Evolutionary conservation across 2,329 filamentous ascomycete genomes (phyloP).

Genomic region (Fusarium musae): DNA sequence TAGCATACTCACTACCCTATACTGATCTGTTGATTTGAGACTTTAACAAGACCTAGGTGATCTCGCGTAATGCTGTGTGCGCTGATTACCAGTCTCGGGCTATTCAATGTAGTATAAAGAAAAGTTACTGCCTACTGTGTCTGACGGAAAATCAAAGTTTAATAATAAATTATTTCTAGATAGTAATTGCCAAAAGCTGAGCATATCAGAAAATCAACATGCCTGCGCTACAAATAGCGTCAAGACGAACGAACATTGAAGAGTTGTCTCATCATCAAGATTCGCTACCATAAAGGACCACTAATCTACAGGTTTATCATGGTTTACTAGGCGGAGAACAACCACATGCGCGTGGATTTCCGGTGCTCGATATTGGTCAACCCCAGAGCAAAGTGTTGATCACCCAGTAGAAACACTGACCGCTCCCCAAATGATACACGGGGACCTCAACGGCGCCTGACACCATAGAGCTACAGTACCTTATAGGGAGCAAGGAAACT

Average conservation of each 20-base stretch:
- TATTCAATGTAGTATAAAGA: not conserved
- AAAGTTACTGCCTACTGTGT: not conserved
- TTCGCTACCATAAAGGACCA: not conserved
- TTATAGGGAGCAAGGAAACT: not conserved
- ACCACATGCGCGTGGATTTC: not conserved
- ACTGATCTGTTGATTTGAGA: not conserved
- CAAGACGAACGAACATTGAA: not conserved
- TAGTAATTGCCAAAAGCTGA: not conserved
- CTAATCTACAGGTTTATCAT: not conserved
- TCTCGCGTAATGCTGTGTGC: not conserved
- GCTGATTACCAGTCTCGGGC: not conserved
- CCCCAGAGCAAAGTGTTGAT: not conserved
- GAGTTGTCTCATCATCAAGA: not conserved
- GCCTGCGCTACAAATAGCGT: not conserved
- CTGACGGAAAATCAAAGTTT: not conserved
- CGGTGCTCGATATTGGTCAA: not conserved
- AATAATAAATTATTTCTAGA: not conserved
- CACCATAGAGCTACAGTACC: not conserved
- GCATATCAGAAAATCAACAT: not conserved
- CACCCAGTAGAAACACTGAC: slow-evolving; percentile 1
- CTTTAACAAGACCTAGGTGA: not conserved
- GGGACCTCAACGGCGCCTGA: not conserved
- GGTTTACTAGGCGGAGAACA: not conserved
- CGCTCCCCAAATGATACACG: slow-evolving; percentile 1
- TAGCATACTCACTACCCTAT: not conserved